A percentile compares a stretch with the other conserved stretches of the same genome.
phyloP scores from a whole-genome alignment of 257 asterid genomes.

The Solanum peruvianum region DNA sequence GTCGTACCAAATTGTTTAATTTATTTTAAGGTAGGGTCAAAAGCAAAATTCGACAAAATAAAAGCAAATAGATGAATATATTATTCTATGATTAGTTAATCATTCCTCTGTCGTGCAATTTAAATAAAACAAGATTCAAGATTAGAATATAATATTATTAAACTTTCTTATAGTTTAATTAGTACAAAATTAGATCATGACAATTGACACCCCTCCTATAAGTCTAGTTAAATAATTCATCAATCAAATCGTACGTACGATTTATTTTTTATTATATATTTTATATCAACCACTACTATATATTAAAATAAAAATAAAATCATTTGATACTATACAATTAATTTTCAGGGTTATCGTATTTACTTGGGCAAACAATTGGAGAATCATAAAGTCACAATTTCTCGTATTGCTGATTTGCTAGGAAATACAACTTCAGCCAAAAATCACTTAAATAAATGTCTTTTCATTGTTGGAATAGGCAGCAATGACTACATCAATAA shows the following conservation, averaged over 20 bases:
- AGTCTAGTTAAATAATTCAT: background rate
- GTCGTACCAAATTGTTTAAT: no score
- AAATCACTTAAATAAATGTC: conserved; percentile 20
- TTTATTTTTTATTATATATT: background rate
- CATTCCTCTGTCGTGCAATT: background rate
- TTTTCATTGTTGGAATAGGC: conserved; percentile 42
- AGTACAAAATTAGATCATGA: background rate
- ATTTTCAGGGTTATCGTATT: conserved; percentile 18
- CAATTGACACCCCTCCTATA: background rate
- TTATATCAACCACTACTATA: background rate
- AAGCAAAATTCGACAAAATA: no score
- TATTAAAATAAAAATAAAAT: background rate
- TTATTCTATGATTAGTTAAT: background rate
- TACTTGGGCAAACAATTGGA: background rate
- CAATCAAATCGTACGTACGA: background rate
- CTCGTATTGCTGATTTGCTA: background rate
- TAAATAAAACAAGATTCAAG: background rate
- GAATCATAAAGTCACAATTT: conserved; percentile 13
- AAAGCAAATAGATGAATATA: background rate
- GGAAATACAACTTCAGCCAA: background rate
- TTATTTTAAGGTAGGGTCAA: no score
- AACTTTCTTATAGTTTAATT: background rate
- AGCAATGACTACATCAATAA: conserved; percentile 55
- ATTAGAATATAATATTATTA: background rate
- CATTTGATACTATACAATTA: background rate